Evolutionary conservation across 192 early-diverging fungal species (phyloP).

Genomic region (Ambispora gerdemannii): DNA sequence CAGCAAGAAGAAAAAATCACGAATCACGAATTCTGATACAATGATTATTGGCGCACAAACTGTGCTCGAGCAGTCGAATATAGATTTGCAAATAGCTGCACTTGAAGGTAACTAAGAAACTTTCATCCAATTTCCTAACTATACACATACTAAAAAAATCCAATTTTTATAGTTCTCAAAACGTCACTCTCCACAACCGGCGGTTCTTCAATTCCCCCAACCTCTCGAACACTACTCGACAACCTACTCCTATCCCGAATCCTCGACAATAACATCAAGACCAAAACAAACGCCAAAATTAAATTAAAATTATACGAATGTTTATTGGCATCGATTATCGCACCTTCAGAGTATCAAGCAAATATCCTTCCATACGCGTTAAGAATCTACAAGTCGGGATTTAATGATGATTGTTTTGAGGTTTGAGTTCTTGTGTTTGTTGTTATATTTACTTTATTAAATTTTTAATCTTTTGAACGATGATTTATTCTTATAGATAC

Average conservation of each 20-base stretch:
- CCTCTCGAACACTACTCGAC: conserved; percentile 32
- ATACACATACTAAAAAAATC: background rate
- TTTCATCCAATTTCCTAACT: background rate
- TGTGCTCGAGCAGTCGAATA: background rate
- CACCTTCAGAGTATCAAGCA: conserved; percentile 42
- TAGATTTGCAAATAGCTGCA: conserved; percentile 20
- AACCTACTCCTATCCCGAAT: conserved; percentile 33
- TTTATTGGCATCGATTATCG: conserved; percentile 39
- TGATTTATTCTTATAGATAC: conserved; percentile 28
- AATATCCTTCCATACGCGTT: conserved; percentile 42
- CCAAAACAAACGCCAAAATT: conserved; percentile 26
- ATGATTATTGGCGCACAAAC: conserved; percentile 2
- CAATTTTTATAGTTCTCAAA: conserved; percentile 19
- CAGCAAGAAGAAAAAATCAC: conserved; percentile 8
- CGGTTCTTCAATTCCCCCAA: conserved; percentile 33
- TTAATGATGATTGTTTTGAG: conserved; percentile 36
- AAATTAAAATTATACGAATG: conserved; percentile 35
- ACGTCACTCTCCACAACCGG: conserved; percentile 22
- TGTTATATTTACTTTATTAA: background rate
- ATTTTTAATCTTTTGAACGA: background rate
- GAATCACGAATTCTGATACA: conserved; percentile 23
- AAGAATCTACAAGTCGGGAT: conserved; percentile 37
- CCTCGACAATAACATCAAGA: conserved; percentile 22
- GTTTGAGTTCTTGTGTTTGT: conserved; percentile 22
- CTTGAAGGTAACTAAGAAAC: conserved; percentile 27